phyloP scores from a whole-genome alignment of 164 flowering plant species.

The Piper betle region DNA sequence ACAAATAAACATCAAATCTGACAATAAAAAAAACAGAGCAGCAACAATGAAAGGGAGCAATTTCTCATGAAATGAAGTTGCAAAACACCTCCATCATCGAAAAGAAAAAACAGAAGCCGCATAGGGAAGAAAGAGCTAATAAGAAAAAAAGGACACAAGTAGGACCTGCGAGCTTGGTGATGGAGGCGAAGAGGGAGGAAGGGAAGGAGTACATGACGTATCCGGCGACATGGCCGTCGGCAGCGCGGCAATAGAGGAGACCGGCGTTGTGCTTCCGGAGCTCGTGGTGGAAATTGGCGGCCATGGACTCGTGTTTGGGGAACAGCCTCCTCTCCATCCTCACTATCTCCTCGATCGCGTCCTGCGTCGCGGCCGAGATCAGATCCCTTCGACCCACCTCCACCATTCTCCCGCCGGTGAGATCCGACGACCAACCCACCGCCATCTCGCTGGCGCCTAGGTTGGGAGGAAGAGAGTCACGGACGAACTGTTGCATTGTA shows the following conservation, averaged over 20 bases:
- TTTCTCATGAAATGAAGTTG: neutral
- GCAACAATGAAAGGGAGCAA: too few species aligned
- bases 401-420: neutral
- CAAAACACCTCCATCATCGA: neutral
- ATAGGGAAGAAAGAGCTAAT: neutral
- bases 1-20: neutral
- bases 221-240: too few species aligned
- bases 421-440: neutral
- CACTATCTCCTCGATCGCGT: conserved; percentile 16
- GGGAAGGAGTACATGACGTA: too few species aligned
- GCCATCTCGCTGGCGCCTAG: too few species aligned
- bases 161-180: too few species aligned
- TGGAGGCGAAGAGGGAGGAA: too few species aligned
- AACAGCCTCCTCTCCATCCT: conserved; percentile 61
- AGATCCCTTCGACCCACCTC: neutral
- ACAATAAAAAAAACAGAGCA: neutral
- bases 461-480: neutral
- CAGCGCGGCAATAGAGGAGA: conserved; percentile 4
- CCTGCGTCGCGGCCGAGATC: conserved; percentile 33
- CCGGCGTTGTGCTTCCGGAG: too few species aligned
- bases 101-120: neutral
- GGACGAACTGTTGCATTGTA: too few species aligned
- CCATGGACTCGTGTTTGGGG: conserved; percentile 90
- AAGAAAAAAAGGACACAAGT: neutral
- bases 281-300: conserved; percentile 43